Evolutionary conservation across 108 stramenopile genomes (phyloP), one percentile per base, ranked within the genome.

Genomic region (Pseudonitzschia pungens): DNA sequence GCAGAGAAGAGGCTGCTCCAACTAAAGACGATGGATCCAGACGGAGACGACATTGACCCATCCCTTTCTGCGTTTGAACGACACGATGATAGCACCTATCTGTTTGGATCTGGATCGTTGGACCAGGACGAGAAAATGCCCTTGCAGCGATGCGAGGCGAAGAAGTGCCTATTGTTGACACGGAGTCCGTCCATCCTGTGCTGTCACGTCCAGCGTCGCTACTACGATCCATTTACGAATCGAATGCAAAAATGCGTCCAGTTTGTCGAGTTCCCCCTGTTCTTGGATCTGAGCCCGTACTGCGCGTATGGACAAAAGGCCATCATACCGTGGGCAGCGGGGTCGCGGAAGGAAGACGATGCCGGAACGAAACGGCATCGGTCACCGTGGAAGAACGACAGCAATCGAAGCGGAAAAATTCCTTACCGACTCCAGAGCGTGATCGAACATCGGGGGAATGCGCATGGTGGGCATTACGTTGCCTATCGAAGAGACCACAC

Each of bases 141-240:
- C 12, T 24, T 87, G 4, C 32, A 56, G 32, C 79, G 89, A 20
- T 75, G 80, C 21, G 75, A 81, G 63, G 90, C 93, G 14, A 70
- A 50, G 43, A 91, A 90, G 68, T 89, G 90, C 41, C 66, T 89
- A 16, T 69, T 89, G 18, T 62, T 94, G 44, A 89, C 90, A 42
- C 73, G 93, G 26, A 80, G 80, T 22, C 93, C 93, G 9, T 75
- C 80, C 36, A 73, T 91, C 20, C 68, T 94, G 41, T 89, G 89
- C 60, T 72, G 90, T 50, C 93, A 94, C 57, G 72, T 91, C 21
- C 93, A 94, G 75, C 87, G 93, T n/a, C 83, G 87, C 10, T 91
- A 90, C 57, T 91, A 82, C 69, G 89, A 94, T 78, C 76, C 83
- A 28, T 63, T 56, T 26, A 76, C 65, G 21, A 65, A 77, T 65